These are phyloP conservation scores for Boechera retrofracta DNA, from an alignment of 345 rosid species.

Conservation along the genomic window DNA sequence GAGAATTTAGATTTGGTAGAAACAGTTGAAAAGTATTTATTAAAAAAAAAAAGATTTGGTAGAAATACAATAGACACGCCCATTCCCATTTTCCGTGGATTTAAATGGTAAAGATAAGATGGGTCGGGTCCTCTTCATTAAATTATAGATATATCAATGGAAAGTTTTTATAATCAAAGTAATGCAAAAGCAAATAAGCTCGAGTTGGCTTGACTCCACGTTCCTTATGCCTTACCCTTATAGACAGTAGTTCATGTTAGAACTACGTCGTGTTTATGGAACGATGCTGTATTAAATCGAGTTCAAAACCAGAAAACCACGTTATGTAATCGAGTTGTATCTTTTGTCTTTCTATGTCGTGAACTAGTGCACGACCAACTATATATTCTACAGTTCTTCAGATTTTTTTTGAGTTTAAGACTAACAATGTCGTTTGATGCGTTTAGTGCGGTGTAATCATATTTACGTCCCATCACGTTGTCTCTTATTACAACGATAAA, in stretches of 20 bases:
- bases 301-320: neutral
- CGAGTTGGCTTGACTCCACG: neutral
- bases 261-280: neutral
- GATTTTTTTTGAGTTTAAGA: too few species aligned
- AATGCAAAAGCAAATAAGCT: neutral
- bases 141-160: neutral
- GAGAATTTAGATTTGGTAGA: slow-evolving; percentile 19
- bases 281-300: neutral
- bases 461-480: neutral
- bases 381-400: too few species aligned
- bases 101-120: slow-evolving; percentile 25
- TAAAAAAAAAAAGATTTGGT: neutral
- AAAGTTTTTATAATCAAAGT: neutral
- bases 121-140: neutral
- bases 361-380: neutral
- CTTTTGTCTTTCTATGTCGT: neutral
- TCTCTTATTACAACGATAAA: neutral
- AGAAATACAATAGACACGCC: slow-evolving; percentile 24
- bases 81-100: neutral
- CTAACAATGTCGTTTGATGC: too few species aligned
- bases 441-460: neutral
- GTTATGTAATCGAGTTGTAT: neutral
- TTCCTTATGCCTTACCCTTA: neutral
- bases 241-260: neutral
- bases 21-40: neutral